Evolutionary conservation across 768 basidiomycete species (phyloP), one percentile per base, ranked within the genome.

Genomic region (Kwoniella heveanensis): DNA sequence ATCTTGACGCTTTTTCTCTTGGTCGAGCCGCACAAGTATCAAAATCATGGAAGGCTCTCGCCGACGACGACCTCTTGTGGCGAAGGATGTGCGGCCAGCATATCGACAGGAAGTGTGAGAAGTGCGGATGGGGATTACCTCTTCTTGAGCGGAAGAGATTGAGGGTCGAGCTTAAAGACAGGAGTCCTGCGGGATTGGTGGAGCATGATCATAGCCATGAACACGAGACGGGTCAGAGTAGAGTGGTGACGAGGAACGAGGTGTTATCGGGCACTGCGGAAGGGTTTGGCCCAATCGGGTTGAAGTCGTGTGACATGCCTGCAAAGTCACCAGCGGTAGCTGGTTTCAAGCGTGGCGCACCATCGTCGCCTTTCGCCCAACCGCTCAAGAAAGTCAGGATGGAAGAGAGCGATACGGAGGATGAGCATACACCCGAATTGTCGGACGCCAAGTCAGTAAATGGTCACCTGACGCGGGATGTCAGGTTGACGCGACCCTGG

Each of bases 101-200:
- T 66, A 98, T 99, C 59, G 95, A 95, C 21, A 88, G 92, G 73
- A 95, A 92, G 74, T 99, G 96, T 73, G 86, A 85, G 71, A 96
- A 95, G 79, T 98, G 96, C 71, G 96, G 96, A 1, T 97, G 95
- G 94, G 94, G 93, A 19, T 83, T 99, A 49, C 96, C 96, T 17
- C 83, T 96, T 36, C 83, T 99, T 22, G 91, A 95, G 79, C 51
- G 79, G 15, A 58, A 73, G 19, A 64, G 79, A 49, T 67, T 80
- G 46, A 71, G 73, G 51, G 73, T 71, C 5, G 79, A 80, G 51
- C 50, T 78, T 56, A 71, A 72, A 22, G 70, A 69, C 46, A 52
- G 70, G n/a, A 65, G 64, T 65, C 73, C 76, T 2, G 66, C 68
- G 6, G 69, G 62, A 1, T 66, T 73, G 13, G 50, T 77, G 47